Conservation (phyloP, 495 filamentous ascomycete genomes). For the Penicillium bovifimosum region DNA sequence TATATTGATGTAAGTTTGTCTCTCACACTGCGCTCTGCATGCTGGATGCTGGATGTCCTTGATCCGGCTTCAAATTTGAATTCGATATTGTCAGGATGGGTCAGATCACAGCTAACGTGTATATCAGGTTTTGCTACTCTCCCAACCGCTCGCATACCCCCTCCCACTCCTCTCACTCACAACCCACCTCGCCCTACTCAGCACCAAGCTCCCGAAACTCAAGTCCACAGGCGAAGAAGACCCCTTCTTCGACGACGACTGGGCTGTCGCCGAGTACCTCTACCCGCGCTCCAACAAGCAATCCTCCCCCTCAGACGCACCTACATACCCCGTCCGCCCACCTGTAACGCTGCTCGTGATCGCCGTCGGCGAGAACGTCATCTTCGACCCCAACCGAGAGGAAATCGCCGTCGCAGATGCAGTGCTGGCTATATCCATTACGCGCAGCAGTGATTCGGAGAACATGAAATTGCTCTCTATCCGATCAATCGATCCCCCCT, state of each 20-base stretch:
- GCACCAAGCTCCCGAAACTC: constrained; percentile 74
- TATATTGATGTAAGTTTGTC: constrained; percentile 77
- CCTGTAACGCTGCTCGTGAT: constrained; percentile 88
- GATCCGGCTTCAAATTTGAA: not conserved
- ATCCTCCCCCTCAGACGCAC: not conserved
- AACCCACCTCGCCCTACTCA: constrained; percentile 90
- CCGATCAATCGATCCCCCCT: constrained; percentile 63
- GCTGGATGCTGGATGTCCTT: too few relatives aligned
- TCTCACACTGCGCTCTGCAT: not conserved
- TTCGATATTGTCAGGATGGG: not conserved
- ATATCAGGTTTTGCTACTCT: constrained; percentile 80
- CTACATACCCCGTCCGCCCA: constrained; percentile 45
- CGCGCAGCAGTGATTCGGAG: constrained; percentile 28
- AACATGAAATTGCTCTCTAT: constrained; percentile 53
- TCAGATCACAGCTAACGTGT: not conserved
- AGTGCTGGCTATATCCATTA: constrained; percentile 73
- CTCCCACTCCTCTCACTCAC: constrained; percentile 88
- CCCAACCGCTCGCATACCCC: constrained; percentile 84
- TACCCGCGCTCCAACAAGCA: constrained; percentile 51
- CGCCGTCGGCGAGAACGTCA: constrained; percentile 76
- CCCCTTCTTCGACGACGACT: constrained; percentile 97
- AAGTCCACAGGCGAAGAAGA: constrained; percentile 88
- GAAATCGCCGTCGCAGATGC: constrained; percentile 90
- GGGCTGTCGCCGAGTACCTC: constrained; percentile 72
- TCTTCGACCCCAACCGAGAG: constrained; percentile 87